Base-by-base conservation (phyloP, 148 eudicot species). In the Rhododendron williamsianum region DNA sequence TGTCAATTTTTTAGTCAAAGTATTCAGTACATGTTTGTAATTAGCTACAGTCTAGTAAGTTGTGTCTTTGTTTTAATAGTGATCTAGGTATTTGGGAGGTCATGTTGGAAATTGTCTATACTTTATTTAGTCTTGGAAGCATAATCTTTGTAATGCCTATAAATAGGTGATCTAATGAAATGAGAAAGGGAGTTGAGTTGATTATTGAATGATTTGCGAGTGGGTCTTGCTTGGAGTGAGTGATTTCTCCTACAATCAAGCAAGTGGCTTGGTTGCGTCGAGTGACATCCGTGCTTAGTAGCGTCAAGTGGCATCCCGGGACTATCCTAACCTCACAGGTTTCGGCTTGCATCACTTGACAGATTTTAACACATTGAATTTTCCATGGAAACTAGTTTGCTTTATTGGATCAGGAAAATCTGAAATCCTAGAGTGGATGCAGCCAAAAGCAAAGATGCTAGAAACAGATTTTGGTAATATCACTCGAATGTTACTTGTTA, bases 381-480 rank as follows among this genome's bases (percentile, higher is more conserved):
- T 81, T 4, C n/a, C 27, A 27, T 23, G 35, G 74, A 76, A 48
- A 18, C 67, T 15, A 49, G 41, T 30, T 30, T 52, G 4, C 65
- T 30, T 52, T 52, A 30, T 30, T 80, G 3, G 49, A 46, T 10
- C 21, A 12, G 74, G 83, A 71, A 78, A 65, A 23, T 76, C 9
- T 54, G 80, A 84, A 56, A 81, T 35, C 49, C 43, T 18, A 15
- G 69, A 4, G 30, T 35, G 73, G 71, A 33, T 54, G 82, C 27
- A 58, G 49, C 72, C 83, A 81, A 58, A 81, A 18, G 83, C 49
- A 81, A 58, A 58, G 72, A 81, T 23, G 9, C 71, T 36, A 19
- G 48, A 19, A 58, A 23, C 43, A 81, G 18, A 81, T 35, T 81
- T 60, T 54, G 72, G 43, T 51, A 80, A 58, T 15, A 48, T 35